Evolutionary conservation across 208 protist species (phyloP), one percentile per base, ranked within the genome.

Genomic region (Acanthamoeba triangularis): DNA sequence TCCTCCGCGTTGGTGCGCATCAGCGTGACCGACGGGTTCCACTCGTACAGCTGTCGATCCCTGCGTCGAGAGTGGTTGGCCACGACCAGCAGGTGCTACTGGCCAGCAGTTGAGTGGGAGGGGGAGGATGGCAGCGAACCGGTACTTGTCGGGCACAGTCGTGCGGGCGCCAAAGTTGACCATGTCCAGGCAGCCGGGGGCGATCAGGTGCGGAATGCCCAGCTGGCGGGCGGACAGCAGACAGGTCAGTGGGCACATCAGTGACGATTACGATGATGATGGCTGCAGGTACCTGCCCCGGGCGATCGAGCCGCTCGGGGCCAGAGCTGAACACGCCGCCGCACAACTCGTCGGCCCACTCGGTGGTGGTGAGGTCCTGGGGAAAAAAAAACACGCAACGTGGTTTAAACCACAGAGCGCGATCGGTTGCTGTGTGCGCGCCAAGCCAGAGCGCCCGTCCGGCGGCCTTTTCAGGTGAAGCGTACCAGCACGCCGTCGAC

Each of bases 341-440:
- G 78, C 88, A 93, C 65, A 93, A n/a, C 37, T 93, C 88, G 33
- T 93, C 88, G 35, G 88, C 88, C 88, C 88, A 93, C 65, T 93
- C 88, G 1, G 88, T 93, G 18, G 88, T 93, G 28, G 88, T 93
- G 35, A 93, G 72, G 35, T 93, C 88, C 88, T 93, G 82, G 41
- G n/a, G 33, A 41, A 54, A 30, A 59, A 30, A 35, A 30, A 74
- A 74, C 13, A 74, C 13, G 28, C 7, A 37, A 37, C 8, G 28
- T 74, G 6, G 7, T 74, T n/a, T 74, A 74, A 20, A 74, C 13
- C n/a, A 74, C 11, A 61, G 5, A 78, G 13, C 16, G 11, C 14
- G 35, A 41, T 30, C 2, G 28, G 1, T 33, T n/a, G n/a, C n/a
- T n/a, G n/a, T n/a, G n/a, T n/a, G n/a, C n/a, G n/a, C n/a, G 37